phyloP scores from a whole-genome alignment of 1,284 basidiomycete species.

The Trichosporon coremiiforme region DNA sequence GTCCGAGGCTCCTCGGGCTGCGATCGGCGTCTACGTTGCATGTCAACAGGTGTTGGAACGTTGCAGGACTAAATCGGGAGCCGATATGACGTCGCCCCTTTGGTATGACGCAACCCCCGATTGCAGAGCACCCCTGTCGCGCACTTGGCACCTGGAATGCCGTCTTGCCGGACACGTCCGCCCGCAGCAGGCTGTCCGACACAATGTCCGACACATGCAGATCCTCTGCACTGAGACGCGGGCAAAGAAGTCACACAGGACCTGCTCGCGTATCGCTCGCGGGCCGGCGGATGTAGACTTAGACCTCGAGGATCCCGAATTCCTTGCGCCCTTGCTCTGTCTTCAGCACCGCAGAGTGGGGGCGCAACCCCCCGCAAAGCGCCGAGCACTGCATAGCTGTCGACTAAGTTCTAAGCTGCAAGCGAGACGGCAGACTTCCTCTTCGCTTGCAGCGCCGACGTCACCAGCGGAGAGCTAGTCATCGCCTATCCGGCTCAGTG shows the following conservation, averaged over 20 bases:
- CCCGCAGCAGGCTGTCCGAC: too few species aligned
- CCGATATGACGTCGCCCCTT: constrained; percentile 2
- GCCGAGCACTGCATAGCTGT: too few species aligned
- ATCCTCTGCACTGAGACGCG: too few species aligned
- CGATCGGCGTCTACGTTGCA: neutral
- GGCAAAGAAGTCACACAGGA: neutral
- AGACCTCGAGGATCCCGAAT: neutral
- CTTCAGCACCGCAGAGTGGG: neutral
- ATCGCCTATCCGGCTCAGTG: neutral
- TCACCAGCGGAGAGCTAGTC: neutral
- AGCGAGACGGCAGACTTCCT: too few species aligned
- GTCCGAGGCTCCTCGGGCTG: neutral
- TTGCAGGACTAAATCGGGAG: neutral
- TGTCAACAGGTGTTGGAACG: neutral
- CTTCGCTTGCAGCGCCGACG: neutral
- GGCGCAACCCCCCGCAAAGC: neutral
- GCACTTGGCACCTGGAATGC: neutral
- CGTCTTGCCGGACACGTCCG: neutral
- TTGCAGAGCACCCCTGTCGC: neutral
- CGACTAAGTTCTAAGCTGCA: neutral
- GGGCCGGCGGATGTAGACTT: too few species aligned
- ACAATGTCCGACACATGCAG: neutral
- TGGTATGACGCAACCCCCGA: neutral
- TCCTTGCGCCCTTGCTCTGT: neutral
- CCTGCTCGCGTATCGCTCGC: neutral